phyloP scores from a whole-genome alignment of 2,329 filamentous ascomycete species.

The Claviceps humidiphila region DNA sequence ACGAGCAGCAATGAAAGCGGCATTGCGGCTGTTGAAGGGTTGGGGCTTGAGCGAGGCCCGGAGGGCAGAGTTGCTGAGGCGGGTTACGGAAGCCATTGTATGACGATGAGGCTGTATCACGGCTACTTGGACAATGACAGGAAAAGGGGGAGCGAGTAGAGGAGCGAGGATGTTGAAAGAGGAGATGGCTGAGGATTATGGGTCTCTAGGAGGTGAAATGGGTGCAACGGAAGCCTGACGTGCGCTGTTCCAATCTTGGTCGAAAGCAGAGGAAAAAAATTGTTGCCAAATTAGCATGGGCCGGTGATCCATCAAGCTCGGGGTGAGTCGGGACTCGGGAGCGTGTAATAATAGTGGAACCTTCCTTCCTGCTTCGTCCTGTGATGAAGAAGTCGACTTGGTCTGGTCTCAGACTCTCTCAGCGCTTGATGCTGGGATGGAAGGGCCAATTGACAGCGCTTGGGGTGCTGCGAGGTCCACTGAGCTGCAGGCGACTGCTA shows the following conservation, averaged over 20 bases:
- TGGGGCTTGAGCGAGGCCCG: slow-evolving; percentile 60
- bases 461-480: no score
- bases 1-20: slow-evolving; percentile 70
- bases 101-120: slow-evolving; percentile 13
- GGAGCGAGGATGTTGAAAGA: slow-evolving; percentile 19
- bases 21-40: slow-evolving; percentile 53
- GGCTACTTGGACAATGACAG: neutral
- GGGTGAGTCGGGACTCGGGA: neutral
- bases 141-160: slow-evolving; percentile 13
- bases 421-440: neutral
- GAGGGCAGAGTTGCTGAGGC: slow-evolving; percentile 69
- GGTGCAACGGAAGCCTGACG: neutral
- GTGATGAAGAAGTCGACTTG: neutral
- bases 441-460: no score
- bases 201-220: slow-evolving; percentile 3
- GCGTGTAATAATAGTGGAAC: slow-evolving; percentile 1
- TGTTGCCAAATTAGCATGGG: slow-evolving; percentile 1
- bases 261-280: slow-evolving; percentile 4
- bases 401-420: no score
- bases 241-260: neutral
- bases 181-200: slow-evolving; percentile 16
- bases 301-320: slow-evolving; percentile 5
- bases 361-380: neutral
- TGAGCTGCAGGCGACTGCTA: no score
- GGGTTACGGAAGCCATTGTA: slow-evolving; percentile 71